Evolutionary conservation across 352 stramenopile species (phyloP), one percentile per base, ranked within the genome.

Genomic region (Pythium myriotylum): DNA sequence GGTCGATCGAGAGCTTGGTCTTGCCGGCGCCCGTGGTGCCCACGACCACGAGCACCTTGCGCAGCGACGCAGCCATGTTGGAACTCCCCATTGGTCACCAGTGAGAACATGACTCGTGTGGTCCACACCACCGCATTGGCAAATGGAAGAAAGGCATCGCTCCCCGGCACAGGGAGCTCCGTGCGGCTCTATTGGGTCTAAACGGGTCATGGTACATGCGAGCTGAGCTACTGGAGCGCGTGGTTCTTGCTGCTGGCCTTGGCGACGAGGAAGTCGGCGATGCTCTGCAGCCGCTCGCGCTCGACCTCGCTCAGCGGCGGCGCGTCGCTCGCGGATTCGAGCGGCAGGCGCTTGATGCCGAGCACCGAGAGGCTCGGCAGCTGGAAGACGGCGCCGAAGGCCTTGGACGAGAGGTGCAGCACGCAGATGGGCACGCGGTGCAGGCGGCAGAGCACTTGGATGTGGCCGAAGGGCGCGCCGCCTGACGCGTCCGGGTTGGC

Each of bases 21-120:
- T 97, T 97, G 55, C 91, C 91, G 9, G 88, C 87, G 43, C 91
- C 91, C 23, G 91, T 97, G n/a, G 91, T 94, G 55, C 91, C 91
- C 33, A 97, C 78, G 27, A 97, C 79, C 61, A 97, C 88, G 35
- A 97, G 55, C 59, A 97, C 78, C 62, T 91, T 94, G 45, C 81
- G 87, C 68, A 92, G 57, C 50, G 65, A 55, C 33, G 62, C 53
- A 43, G 66, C 55, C 67, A 76, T 76, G 6, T 59, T 58, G 20
- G 35, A 37, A 37, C 4, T 48, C 23, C 26, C 40, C 42, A 23
- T 27, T 52, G 29, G 20, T 26, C 13, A 14, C 17, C 29, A 35
- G 46, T 67, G 65, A 54, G 37, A 29, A 56, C 26, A 17, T 16
- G 20, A 35, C 29, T 50, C 20, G 43, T 66, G 66, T 72, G 62